Evolutionary conservation across 805 yeast species (phyloP).

Genomic region (Saccharomycopsis schoenii): DNA sequence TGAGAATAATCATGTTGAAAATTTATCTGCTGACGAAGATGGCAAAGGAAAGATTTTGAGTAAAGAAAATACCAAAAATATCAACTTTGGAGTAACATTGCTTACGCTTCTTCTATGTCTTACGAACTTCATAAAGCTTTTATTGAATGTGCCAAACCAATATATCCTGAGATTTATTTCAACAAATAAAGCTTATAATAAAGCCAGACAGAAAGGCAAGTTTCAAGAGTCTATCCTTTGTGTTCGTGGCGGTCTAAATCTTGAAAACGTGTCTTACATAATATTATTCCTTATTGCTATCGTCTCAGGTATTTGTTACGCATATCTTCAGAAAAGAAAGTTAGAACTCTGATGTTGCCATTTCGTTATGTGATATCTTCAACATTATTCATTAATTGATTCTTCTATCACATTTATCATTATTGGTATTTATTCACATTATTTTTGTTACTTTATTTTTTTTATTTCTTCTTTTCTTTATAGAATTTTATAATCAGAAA

Average conservation of each 20-base stretch:
- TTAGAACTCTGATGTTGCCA: background rate
- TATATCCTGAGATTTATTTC: background rate
- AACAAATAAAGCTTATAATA: background rate
- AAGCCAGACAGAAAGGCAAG: background rate
- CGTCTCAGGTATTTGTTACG: background rate
- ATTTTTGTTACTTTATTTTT: too few relatives aligned
- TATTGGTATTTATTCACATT: too few relatives aligned
- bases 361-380: too few relatives aligned
- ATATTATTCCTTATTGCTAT: constrained; percentile 6
- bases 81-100: background rate
- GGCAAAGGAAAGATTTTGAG: background rate
- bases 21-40: background rate
- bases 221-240: background rate
- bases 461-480: too few relatives aligned
- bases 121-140: background rate
- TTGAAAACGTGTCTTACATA: background rate
- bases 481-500: too few relatives aligned
- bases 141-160: background rate
- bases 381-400: too few relatives aligned
- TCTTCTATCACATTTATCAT: too few relatives aligned
- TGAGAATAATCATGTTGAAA: background rate
- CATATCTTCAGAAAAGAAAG: constrained; percentile 8
- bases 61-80: background rate
- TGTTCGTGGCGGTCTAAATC: background rate
- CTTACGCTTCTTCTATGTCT: background rate